These are phyloP conservation scores for Phlyctochytrium bullatum DNA, from an alignment of 192 early-diverging fungal species.

Conservation along the genomic window DNA sequence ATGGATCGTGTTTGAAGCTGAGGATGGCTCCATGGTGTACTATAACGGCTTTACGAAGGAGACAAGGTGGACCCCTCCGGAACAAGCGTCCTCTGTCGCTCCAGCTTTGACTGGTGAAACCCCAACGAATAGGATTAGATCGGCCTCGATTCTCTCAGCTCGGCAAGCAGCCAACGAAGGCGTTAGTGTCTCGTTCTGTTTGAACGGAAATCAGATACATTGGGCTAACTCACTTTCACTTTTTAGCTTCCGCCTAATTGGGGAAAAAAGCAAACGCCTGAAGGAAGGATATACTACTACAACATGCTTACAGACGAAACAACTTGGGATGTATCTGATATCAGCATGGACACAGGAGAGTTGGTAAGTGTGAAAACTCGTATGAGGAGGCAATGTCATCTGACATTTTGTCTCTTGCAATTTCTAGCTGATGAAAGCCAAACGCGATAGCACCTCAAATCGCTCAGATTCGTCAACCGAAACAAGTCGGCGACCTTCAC, in stretches of 20 bases:
- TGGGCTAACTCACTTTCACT: neutral
- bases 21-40: conserved; percentile 53
- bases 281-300: conserved; percentile 63
- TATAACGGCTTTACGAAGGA: conserved; percentile 40
- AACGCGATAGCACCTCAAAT: neutral
- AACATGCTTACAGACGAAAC: conserved; percentile 69
- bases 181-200: neutral
- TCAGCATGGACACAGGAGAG: conserved; percentile 35
- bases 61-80: conserved; percentile 57
- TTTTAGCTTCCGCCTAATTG: conserved; percentile 51
- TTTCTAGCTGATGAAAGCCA: neutral
- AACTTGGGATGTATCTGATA: conserved; percentile 44
- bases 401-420: neutral
- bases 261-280: conserved; percentile 57
- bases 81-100: neutral
- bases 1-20: conserved; percentile 49
- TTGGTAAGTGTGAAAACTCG: conserved; percentile 40
- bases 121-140: neutral
- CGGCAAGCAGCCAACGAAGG: conserved; percentile 3
- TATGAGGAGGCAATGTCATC: neutral
- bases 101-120: conserved; percentile 1
- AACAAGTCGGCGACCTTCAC: conserved; percentile 27
- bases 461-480: neutral
- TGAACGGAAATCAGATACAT: conserved; percentile 1
- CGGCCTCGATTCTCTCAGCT: neutral